Percentiles rank a stretch among this genome's conserved stretches.
Conservation (phyloP, 176 grass and related monocot species). For the Eleusine coracana region DNA sequence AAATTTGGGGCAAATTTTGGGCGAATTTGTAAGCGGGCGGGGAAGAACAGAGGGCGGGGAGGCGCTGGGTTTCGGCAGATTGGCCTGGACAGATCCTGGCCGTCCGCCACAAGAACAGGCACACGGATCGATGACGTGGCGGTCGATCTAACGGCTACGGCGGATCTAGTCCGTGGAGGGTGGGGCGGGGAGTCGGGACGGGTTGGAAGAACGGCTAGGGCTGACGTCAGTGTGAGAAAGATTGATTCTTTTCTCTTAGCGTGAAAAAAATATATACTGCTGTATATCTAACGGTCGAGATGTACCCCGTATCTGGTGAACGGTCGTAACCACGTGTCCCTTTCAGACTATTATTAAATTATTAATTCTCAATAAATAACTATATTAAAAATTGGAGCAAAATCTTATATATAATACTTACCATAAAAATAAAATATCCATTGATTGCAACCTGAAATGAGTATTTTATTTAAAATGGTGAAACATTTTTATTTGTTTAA, state of each 20-base stretch:
- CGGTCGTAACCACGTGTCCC: no score
- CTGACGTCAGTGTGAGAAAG: conserved; percentile 28
- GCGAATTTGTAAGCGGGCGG: conserved; percentile 58
- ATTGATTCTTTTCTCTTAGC: not conserved
- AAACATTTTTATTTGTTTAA: no score
- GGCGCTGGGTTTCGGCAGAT: conserved; percentile 41
- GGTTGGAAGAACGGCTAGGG: conserved; percentile 35
- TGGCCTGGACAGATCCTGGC: conserved; percentile 16
- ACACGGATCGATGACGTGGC: conserved; percentile 55
- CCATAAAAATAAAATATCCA: no score
- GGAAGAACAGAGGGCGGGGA: conserved; percentile 40
- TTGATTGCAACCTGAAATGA: no score
- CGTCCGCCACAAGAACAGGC: conserved; percentile 51
- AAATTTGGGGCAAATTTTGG: conserved; percentile 40
- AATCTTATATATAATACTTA: no score
- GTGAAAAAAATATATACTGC: not conserved
- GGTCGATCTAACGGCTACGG: conserved; percentile 31
- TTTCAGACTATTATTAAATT: no score
- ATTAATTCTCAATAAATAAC: no score
- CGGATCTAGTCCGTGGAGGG: not conserved
- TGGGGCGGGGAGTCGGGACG: not conserved
- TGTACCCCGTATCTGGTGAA: not conserved
- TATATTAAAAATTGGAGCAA: no score
- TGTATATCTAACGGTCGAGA: not conserved
- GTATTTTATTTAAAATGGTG: no score